Conservation (phyloP, 345 rosid genomes). For the Gossypium turneri region DNA sequence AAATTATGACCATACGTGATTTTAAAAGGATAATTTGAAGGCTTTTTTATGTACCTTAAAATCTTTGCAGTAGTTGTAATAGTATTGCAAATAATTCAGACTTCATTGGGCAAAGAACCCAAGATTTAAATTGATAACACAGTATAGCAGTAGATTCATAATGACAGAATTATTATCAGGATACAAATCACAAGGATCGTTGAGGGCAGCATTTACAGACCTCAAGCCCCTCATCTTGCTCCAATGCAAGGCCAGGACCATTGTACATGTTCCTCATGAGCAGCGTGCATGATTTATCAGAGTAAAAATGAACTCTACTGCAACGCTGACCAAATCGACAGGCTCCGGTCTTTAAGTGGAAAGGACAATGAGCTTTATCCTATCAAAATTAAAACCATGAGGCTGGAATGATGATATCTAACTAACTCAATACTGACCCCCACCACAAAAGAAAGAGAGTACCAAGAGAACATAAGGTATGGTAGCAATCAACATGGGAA, state of each 20-base stretch:
- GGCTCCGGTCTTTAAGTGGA: constrained; percentile 91
- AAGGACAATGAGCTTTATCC: constrained; percentile 99
- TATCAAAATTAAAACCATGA: constrained; percentile 22
- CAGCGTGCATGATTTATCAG: constrained; percentile 75
- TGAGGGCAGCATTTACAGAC: constrained; percentile 82
- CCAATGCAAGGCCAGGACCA: constrained; percentile 95
- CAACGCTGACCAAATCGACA: constrained; percentile 96
- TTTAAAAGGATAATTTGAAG: background rate
- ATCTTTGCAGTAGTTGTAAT: background rate
- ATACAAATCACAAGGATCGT: constrained; percentile 87
- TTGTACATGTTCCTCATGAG: constrained; percentile 93
- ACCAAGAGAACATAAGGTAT: background rate
- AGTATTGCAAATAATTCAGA: constrained; percentile 5
- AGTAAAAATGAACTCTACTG: constrained; percentile 94
- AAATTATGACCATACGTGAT: background rate
- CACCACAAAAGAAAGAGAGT: background rate
- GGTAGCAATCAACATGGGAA: background rate
- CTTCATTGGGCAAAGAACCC: background rate
- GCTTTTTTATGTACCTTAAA: background rate
- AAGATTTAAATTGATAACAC: background rate
- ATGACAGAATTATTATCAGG: constrained; percentile 44
- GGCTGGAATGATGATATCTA: constrained; percentile 13
- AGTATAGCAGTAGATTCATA: background rate
- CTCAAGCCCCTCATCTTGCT: constrained; percentile 99
- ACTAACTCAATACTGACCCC: background rate